phyloP scores from a whole-genome alignment of 768 basidiomycete species.

The Leccinum imitatum region DNA sequence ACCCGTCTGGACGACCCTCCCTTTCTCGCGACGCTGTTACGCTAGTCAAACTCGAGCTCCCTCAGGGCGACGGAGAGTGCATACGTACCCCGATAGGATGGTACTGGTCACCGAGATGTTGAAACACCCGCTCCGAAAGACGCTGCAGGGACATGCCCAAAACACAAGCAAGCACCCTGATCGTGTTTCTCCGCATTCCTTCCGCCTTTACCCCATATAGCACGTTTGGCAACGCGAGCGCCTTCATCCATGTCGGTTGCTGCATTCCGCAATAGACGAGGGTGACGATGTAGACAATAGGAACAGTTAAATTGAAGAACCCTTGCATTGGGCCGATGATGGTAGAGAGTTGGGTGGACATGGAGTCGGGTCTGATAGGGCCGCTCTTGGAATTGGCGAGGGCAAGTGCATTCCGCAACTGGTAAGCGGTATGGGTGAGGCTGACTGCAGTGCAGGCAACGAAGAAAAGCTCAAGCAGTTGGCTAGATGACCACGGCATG shows the following conservation, averaged over 20 bases:
- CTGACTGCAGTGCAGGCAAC: conserved; percentile 2
- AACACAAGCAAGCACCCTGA: not conserved
- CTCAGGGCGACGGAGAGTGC: not conserved
- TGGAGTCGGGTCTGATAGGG: conserved; percentile 5
- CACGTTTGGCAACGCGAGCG: not conserved
- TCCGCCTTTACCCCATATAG: not conserved
- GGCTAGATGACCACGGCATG: conserved; percentile 5
- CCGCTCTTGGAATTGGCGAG: conserved; percentile 9
- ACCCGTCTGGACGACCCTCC: conserved; percentile 12
- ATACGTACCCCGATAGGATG: conserved; percentile 14
- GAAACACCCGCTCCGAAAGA: not conserved
- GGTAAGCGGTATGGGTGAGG: not conserved
- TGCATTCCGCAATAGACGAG: not conserved
- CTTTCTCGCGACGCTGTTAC: conserved; percentile 13
- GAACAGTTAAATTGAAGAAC: not conserved
- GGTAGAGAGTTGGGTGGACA: not conserved
- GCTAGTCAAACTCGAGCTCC: not conserved
- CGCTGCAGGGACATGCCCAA: not conserved
- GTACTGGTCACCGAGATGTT: conserved; percentile 10
- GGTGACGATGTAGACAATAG: not conserved
- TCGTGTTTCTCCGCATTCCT: not conserved
- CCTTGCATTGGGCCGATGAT: not conserved
- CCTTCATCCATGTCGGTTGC: conserved; percentile 7
- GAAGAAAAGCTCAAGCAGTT: conserved; percentile 8
- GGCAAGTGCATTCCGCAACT: not conserved